phyloP scores from a whole-genome alignment of 2,329 filamentous ascomycete genomes.

The Fusarium nygamai region DNA sequence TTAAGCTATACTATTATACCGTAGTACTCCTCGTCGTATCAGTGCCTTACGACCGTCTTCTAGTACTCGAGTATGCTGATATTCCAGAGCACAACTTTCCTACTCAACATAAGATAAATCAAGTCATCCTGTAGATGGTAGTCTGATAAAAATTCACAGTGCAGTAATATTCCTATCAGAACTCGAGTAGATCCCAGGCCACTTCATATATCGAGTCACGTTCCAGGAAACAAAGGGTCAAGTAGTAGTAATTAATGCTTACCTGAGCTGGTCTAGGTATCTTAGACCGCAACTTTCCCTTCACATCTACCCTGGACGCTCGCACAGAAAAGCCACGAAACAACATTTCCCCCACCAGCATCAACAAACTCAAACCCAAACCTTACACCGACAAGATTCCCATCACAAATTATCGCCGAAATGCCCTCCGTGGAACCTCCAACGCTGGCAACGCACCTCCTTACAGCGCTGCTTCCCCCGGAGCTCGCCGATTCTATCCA shows the following conservation, averaged over 20 bases:
- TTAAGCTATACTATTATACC: not conserved
- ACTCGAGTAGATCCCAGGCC: not conserved
- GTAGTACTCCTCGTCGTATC: not conserved
- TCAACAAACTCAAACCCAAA: not conserved
- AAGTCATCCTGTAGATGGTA: not conserved
- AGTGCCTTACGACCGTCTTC: not conserved
- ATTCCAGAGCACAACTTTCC: not conserved
- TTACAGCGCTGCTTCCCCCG: constrained; percentile 57
- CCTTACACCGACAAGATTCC: constrained; percentile 1
- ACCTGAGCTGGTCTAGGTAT: not conserved
- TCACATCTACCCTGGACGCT: constrained; percentile 27
- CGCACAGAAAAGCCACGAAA: constrained; percentile 27
- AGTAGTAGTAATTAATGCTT: not conserved
- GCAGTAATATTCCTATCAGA: not conserved
- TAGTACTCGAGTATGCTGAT: not conserved
- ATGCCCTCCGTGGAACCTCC: constrained; percentile 45
- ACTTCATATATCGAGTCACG: not conserved
- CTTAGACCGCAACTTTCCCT: constrained; percentile 28
- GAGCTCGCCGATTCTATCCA: constrained; percentile 56
- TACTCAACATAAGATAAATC: not conserved
- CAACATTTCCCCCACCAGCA: constrained; percentile 18
- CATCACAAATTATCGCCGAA: not conserved
- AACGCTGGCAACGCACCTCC: constrained; percentile 46
- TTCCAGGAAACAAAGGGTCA: not conserved
- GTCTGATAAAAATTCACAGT: not conserved